phyloP scores from a whole-genome alignment of 2,329 filamentous ascomycete species.

The Coniochaeta ligniaria region DNA sequence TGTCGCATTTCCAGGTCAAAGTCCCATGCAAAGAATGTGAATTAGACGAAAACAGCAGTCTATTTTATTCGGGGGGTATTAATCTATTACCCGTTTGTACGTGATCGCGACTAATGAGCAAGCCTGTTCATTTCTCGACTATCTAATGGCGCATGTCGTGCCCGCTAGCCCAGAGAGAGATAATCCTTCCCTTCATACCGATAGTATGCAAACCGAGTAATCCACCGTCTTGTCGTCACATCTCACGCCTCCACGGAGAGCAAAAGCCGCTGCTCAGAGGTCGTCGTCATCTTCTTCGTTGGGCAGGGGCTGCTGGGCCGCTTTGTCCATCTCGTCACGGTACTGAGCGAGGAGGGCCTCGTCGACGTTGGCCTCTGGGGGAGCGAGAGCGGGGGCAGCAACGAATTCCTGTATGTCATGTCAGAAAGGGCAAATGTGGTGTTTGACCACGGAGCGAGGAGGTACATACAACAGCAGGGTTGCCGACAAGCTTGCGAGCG shows the following conservation, averaged over 20 bases:
- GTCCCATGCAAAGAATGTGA: background rate
- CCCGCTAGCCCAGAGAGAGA: background rate
- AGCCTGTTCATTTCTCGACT: background rate
- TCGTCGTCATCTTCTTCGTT: constrained; percentile 83
- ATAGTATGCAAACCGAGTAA: background rate
- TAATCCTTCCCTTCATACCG: background rate
- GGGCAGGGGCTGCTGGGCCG: constrained; percentile 77
- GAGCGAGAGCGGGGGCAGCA: constrained; percentile 87
- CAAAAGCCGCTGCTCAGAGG: constrained; percentile 32
- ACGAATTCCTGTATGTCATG: constrained; percentile 71
- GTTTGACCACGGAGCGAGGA: constrained; percentile 10
- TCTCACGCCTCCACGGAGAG: background rate
- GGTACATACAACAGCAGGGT: constrained; percentile 66
- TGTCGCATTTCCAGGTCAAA: background rate
- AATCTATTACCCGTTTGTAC: background rate
- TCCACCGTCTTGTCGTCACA: background rate
- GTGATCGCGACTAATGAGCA: constrained; percentile 1
- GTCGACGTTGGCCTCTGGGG: constrained; percentile 87
- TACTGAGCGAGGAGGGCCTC: constrained; percentile 74
- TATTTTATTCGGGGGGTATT: background rate
- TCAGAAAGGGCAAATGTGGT: constrained; percentile 18
- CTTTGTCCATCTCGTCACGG: constrained; percentile 80
- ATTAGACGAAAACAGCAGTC: background rate
- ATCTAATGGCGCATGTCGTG: background rate
- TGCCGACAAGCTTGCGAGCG: constrained; percentile 95